These are phyloP conservation scores for Fusarium paranaense DNA, from an alignment of 2,329 filamentous ascomycete genomes.

Conservation along the genomic window DNA sequence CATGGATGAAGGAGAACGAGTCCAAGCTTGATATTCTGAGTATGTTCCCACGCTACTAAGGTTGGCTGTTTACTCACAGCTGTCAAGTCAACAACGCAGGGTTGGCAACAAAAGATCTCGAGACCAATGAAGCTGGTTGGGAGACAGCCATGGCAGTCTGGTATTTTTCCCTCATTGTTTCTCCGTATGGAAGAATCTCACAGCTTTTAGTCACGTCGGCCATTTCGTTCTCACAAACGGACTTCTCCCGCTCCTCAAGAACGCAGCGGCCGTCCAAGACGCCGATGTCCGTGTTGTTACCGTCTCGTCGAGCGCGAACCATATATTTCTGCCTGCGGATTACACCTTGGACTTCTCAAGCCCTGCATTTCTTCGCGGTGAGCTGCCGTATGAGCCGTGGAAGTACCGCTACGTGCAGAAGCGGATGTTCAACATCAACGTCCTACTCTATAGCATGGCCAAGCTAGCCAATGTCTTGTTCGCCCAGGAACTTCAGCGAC, in stretches of 20 bases:
- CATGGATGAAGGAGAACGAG: not conserved
- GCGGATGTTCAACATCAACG: not conserved
- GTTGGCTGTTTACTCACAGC: not conserved
- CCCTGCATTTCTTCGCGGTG: not conserved
- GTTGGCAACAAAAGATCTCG: not conserved
- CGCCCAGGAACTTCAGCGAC: not conserved
- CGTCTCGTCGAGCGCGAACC: not conserved
- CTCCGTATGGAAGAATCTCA: not conserved
- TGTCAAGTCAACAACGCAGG: not conserved
- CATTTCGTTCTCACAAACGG: not conserved
- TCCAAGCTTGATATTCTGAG: not conserved
- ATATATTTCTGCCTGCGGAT: not conserved
- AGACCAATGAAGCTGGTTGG: not conserved
- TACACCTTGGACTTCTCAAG: not conserved
- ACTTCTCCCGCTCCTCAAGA: not conserved
- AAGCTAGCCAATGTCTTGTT: constrained; percentile 2
- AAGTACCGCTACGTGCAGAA: not conserved
- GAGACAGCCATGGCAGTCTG: not conserved
- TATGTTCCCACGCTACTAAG: not conserved
- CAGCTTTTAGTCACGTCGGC: not conserved
- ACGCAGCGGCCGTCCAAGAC: not conserved
- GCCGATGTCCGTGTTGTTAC: not conserved
- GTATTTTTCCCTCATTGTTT: not conserved
- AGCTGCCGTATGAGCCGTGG: not conserved
- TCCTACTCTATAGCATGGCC: not conserved